Conservation (phyloP, 2,329 filamentous ascomycete genomes). For the Ramularia collo-cygni region DNA sequence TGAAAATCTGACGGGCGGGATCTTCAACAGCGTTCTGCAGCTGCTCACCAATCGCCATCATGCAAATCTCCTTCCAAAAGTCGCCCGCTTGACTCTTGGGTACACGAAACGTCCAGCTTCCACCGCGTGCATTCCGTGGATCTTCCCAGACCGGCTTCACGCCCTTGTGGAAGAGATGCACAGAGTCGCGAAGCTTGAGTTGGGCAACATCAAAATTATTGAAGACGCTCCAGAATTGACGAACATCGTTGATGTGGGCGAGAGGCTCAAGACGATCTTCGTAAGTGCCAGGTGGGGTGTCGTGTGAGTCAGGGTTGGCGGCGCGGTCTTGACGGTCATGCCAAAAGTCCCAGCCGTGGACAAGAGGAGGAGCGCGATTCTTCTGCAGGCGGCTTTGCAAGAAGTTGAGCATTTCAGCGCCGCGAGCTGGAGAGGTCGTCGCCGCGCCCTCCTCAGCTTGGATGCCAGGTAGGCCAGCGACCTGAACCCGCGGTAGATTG, state of each 20-base stretch:
- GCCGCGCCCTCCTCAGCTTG: slow-evolving; percentile 54
- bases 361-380: slow-evolving; percentile 43
- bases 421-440: slow-evolving; percentile 60
- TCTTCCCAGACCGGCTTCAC: slow-evolving; percentile 84
- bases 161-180: slow-evolving; percentile 74
- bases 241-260: slow-evolving; percentile 40
- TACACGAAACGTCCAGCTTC: slow-evolving; percentile 88
- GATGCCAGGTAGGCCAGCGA: slow-evolving; percentile 52
- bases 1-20: slow-evolving; percentile 45
- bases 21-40: slow-evolving; percentile 60
- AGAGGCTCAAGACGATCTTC: slow-evolving; percentile 42
- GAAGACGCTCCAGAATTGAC: slow-evolving; percentile 45
- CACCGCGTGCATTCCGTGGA: slow-evolving; percentile 74
- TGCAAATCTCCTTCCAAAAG: slow-evolving; percentile 74
- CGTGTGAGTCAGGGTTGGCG: slow-evolving; percentile 10
- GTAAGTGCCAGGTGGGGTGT: slow-evolving; percentile 26
- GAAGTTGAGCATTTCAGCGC: slow-evolving; percentile 61
- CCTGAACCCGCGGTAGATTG: slow-evolving; percentile 18
- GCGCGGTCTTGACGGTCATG: slow-evolving; percentile 40
- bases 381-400: slow-evolving; percentile 33
- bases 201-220: slow-evolving; percentile 71
- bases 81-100: slow-evolving; percentile 64
- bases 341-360: slow-evolving; percentile 48
- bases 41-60: slow-evolving; percentile 77
- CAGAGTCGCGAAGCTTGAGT: slow-evolving; percentile 59